Percentiles rank a stretch among this genome's conserved stretches.
Conservation (phyloP, 176 grass and related monocot species). For the Eragrostis curvula region DNA sequence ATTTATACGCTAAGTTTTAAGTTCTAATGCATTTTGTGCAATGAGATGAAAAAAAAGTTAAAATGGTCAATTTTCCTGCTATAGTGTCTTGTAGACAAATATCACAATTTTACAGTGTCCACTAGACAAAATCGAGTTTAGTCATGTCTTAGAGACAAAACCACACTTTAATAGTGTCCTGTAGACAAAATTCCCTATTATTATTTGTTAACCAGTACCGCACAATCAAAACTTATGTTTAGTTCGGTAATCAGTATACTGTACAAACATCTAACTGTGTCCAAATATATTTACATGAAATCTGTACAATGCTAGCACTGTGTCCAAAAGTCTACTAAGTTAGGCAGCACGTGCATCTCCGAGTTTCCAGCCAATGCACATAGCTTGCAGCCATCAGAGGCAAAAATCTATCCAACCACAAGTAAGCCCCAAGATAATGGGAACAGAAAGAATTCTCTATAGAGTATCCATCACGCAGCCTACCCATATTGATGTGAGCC, state of each 20-base stretch:
- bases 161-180: too few relatives aligned
- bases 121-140: too few relatives aligned
- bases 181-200: too few relatives aligned
- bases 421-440: not conserved
- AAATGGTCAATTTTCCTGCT: too few relatives aligned
- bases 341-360: not conserved
- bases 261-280: not conserved
- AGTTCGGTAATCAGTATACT: constrained; percentile 11
- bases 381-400: not conserved
- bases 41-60: too few relatives aligned
- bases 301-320: not conserved
- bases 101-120: too few relatives aligned
- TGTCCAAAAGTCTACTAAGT: constrained; percentile 4
- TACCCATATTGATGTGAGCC: not conserved
- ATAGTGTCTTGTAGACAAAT: too few relatives aligned
- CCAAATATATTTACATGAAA: constrained; percentile 31
- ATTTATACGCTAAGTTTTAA: too few relatives aligned
- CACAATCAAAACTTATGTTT: not conserved
- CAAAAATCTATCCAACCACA: not conserved
- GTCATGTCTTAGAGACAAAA: too few relatives aligned
- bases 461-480: not conserved
- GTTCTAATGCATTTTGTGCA: too few relatives aligned
- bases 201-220: constrained; percentile 7
- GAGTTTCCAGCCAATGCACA: not conserved
- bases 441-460: not conserved